phyloP scores from a whole-genome alignment of 2,329 filamentous ascomycete genomes.

The Penicillium sp. region DNA sequence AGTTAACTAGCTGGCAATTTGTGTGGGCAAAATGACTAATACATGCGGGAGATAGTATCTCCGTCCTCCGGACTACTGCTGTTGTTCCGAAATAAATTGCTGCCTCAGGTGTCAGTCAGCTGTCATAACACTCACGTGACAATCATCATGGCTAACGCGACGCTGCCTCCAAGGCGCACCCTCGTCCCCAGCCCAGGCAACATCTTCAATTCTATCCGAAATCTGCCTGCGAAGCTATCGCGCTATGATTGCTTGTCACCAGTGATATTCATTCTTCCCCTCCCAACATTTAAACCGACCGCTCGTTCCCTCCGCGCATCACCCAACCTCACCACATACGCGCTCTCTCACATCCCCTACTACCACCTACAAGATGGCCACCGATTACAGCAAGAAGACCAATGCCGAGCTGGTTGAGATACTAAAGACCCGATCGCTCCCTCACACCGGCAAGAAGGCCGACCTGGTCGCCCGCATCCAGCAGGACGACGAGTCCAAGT shows the following conservation, averaged over 20 bases:
- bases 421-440: conserved; percentile 55
- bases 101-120: conserved; percentile 4
- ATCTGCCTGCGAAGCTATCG: conserved; percentile 9
- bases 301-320: conserved; percentile 7
- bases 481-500: conserved; percentile 48
- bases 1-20: too few relatives aligned
- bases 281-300: conserved; percentile 1
- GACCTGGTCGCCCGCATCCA: conserved; percentile 56
- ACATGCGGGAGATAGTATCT: too few relatives aligned
- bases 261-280: conserved; percentile 12
- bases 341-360: neutral
- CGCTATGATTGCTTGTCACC: conserved; percentile 13
- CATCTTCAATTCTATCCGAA: conserved; percentile 16
- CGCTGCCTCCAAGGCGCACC: conserved; percentile 16
- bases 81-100: neutral
- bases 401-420: conserved; percentile 57
- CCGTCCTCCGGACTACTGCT: too few relatives aligned
- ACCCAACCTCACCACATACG: conserved; percentile 8
- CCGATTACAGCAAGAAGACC: conserved; percentile 58
- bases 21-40: too few relatives aligned
- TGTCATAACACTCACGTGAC: conserved; percentile 13
- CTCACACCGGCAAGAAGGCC: conserved; percentile 57
- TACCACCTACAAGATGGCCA: conserved; percentile 40
- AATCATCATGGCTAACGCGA: conserved; percentile 7
- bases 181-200: conserved; percentile 8